Conservation (phyloP, 805 yeast species). For the Soucietia sequanensis region DNA sequence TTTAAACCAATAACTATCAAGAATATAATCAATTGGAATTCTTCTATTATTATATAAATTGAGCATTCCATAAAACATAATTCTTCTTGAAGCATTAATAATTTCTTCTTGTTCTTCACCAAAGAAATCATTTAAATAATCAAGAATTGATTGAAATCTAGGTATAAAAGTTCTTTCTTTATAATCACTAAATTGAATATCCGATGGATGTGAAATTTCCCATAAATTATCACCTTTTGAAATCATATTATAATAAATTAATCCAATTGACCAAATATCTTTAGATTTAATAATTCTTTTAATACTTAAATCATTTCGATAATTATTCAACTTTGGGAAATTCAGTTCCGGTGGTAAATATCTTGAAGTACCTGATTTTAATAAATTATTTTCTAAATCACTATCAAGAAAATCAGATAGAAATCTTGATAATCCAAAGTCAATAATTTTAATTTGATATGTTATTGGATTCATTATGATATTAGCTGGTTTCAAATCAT, state of each 20-base stretch:
- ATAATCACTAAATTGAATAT: background rate
- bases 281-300: background rate
- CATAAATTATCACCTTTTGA: background rate
- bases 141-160: background rate
- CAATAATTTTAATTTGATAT: background rate
- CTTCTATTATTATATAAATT: background rate
- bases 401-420: background rate
- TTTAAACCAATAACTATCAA: background rate
- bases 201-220: background rate
- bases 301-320: background rate
- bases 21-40: background rate
- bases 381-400: background rate
- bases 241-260: background rate
- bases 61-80: background rate
- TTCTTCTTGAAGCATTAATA: background rate
- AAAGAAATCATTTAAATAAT: too few relatives aligned
- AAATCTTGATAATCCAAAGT: background rate
- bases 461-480: background rate
- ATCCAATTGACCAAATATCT: background rate
- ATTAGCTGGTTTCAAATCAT: background rate
- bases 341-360: background rate
- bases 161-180: background rate
- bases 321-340: background rate
- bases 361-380: background rate
- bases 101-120: background rate